Conservation (phyloP, 331 rosid genomes). For the Malus hybrid region DNA sequence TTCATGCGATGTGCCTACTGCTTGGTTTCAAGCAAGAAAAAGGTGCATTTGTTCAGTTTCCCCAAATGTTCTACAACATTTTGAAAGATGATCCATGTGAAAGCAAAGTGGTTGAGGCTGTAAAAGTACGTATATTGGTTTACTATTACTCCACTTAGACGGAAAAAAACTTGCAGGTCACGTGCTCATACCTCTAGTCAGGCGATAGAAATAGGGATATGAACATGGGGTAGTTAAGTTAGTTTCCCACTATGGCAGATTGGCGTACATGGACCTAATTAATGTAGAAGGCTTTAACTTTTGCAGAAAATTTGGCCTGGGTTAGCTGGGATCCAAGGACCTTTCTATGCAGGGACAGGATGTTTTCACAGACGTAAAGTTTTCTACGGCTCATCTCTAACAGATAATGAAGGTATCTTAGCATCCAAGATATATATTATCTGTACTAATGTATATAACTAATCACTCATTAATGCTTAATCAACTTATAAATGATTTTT, state of each 20-base stretch:
- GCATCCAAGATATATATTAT: no score
- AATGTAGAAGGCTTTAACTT: neutral
- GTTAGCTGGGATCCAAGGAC: slow-evolving; percentile 57
- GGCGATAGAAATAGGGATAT: no score
- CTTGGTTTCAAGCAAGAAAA: slow-evolving; percentile 27
- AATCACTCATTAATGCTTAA: neutral
- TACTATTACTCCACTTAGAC: neutral
- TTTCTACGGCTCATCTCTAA: slow-evolving; percentile 40
- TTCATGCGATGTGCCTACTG: slow-evolving; percentile 42
- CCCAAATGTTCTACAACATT: slow-evolving; percentile 38
- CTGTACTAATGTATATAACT: no score
- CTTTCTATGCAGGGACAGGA: slow-evolving; percentile 43
- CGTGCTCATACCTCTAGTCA: no score
- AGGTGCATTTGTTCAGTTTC: slow-evolving; percentile 57
- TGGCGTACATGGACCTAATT: no score
- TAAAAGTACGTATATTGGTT: neutral
- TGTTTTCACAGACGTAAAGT: slow-evolving; percentile 61
- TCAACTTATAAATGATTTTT: neutral
- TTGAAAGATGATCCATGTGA: slow-evolving; percentile 68
- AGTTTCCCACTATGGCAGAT: no score
- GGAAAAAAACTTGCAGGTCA: no score
- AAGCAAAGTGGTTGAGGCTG: slow-evolving; percentile 21
- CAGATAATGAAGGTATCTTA: neutral
- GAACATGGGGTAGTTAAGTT: no score
- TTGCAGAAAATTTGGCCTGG: slow-evolving; percentile 34